These are phyloP conservation scores for Talaromyces sp. DNA, from an alignment of 2,329 filamentous ascomycete species.

Conservation along the genomic window DNA sequence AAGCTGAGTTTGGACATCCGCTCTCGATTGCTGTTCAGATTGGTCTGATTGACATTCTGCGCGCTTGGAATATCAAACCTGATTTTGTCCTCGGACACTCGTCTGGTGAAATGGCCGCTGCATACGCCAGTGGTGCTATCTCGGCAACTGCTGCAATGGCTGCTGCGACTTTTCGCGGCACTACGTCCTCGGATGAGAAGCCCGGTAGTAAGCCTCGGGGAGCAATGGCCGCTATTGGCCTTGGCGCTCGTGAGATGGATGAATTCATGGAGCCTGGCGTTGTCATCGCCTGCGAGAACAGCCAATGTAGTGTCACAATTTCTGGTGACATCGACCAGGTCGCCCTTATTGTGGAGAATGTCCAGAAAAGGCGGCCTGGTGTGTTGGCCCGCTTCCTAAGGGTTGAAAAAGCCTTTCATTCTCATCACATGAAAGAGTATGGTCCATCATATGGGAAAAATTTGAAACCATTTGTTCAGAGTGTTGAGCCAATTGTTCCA, in stretches of 20 bases:
- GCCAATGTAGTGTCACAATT: slow-evolving; percentile 30
- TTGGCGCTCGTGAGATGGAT: slow-evolving; percentile 17
- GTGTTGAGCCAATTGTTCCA: neutral
- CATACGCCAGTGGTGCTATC: slow-evolving; percentile 30
- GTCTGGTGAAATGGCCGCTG: slow-evolving; percentile 36
- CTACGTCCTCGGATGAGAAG: slow-evolving; percentile 5
- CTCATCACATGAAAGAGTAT: slow-evolving; percentile 37
- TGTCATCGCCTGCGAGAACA: slow-evolving; percentile 31
- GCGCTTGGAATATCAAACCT: slow-evolving; percentile 24
- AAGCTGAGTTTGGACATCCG: slow-evolving; percentile 23
- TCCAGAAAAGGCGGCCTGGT: slow-evolving; percentile 19
- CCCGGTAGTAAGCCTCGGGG: slow-evolving; percentile 17
- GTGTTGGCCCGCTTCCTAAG: slow-evolving; percentile 28
- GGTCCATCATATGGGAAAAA: slow-evolving; percentile 25
- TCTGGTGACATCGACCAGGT: slow-evolving; percentile 29
- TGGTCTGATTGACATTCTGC: slow-evolving; percentile 30
- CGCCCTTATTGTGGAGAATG: slow-evolving; percentile 21
- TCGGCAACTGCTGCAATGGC: slow-evolving; percentile 18
- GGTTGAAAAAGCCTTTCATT: slow-evolving; percentile 34
- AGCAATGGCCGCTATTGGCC: slow-evolving; percentile 32
- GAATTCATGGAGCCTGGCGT: slow-evolving; percentile 15
- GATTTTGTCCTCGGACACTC: slow-evolving; percentile 32
- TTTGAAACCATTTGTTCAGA: slow-evolving; percentile 7
- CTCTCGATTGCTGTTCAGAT: slow-evolving; percentile 34
- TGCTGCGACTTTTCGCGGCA: slow-evolving; percentile 25